These are phyloP conservation scores for Sporothrix mexicana DNA, from an alignment of 2,329 filamentous ascomycete species.

Conservation along the genomic window DNA sequence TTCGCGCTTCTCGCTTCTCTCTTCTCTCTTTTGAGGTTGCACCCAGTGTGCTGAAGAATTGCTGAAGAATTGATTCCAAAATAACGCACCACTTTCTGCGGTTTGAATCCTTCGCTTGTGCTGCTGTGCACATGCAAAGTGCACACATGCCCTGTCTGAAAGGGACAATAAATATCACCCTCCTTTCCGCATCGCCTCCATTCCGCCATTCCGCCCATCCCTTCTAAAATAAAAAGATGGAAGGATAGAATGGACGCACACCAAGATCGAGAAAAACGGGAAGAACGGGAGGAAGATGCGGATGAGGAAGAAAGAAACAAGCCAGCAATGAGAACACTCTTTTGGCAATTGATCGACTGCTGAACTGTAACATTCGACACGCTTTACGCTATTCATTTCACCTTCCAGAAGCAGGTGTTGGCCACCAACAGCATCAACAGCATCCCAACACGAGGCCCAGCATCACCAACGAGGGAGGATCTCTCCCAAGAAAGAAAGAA, in stretches of 20 bases:
- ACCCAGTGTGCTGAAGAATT: too few relatives aligned
- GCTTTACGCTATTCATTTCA: not conserved
- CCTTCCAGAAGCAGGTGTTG: not conserved
- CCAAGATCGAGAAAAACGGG: not conserved
- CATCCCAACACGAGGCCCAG: not conserved
- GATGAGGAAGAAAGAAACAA: too few relatives aligned
- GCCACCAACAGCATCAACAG: not conserved
- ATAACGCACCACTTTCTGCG: too few relatives aligned
- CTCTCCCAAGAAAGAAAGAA: not conserved
- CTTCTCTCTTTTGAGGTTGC: too few relatives aligned
- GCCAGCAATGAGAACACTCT: too few relatives aligned
- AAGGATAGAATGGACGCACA: not conserved
- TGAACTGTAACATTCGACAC: not conserved
- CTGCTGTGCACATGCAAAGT: not conserved
- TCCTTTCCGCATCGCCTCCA: not conserved
- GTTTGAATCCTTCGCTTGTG: not conserved
- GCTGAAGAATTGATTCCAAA: too few relatives aligned
- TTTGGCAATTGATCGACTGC: too few relatives aligned
- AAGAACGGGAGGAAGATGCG: not conserved
- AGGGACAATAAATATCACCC: conserved; percentile 1
- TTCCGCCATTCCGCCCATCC: not conserved
- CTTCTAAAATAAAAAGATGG: not conserved
- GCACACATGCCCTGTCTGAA: not conserved
- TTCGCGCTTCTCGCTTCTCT: too few relatives aligned
- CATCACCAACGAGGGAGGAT: not conserved